phyloP scores from a whole-genome alignment of 257 asterid genomes.

The Nicotiana undulata region DNA sequence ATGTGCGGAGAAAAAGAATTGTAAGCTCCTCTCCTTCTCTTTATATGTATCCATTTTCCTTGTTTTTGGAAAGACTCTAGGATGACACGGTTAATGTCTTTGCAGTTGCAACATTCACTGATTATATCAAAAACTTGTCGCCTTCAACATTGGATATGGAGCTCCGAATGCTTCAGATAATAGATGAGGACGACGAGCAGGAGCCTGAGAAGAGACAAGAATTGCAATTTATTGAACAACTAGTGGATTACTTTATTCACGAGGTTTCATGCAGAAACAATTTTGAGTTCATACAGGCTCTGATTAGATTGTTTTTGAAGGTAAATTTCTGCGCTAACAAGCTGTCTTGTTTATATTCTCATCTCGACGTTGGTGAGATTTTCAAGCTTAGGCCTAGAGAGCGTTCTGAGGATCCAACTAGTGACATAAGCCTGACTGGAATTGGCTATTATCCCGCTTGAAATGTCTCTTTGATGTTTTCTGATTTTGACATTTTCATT shows the following conservation, averaged over 20 bases:
- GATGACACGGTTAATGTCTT: neutral
- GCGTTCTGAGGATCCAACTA: neutral
- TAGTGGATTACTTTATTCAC: constrained; percentile 64
- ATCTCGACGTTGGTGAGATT: neutral
- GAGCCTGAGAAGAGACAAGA: constrained; percentile 50
- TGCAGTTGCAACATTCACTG: constrained; percentile 78
- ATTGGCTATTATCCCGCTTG: neutral
- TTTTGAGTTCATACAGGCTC: constrained; percentile 75
- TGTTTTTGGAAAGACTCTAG: neutral
- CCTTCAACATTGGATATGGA: constrained; percentile 81
- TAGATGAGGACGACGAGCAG: constrained; percentile 57
- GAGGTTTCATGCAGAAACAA: constrained; percentile 64
- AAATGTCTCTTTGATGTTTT: neutral
- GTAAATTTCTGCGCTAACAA: constrained; percentile 20
- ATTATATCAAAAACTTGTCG: constrained; percentile 63
- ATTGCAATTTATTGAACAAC: constrained; percentile 48
- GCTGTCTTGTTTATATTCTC: neutral
- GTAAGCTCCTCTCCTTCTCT: constrained; percentile 33
- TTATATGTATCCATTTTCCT: neutral
- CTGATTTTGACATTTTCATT: neutral
- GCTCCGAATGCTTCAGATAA: constrained; percentile 77
- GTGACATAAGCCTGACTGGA: neutral
- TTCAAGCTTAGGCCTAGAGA: neutral
- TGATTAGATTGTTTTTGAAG: constrained; percentile 73
- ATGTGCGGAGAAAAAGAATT: constrained; percentile 36